Base-by-base conservation (phyloP, 257 asterid species). In the Eucommia ulmoides region DNA sequence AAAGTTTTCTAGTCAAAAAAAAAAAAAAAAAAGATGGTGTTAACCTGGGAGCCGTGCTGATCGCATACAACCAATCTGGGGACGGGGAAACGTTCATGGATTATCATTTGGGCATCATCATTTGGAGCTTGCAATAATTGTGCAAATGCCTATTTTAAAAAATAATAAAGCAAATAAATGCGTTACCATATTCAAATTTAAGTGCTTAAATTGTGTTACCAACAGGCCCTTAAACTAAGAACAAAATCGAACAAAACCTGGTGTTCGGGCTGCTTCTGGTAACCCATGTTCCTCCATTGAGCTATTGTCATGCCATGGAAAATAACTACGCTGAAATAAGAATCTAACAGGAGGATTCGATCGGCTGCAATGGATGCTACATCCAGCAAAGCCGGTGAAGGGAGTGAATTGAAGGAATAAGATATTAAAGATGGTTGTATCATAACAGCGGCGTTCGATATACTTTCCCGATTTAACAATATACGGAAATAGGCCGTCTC, bases 41-140 rank as follows among this genome's bases (percentile, higher is more conserved):
- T 58, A 50, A 89, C 98, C 98, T 89, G 98, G 38, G 98, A 91
- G 61, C 96, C 96, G 68, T 91, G 96, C 66, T 91, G 98, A 79
- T 91, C 98, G 59, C 98, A 91, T 44, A 86, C 77, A 61, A 91
- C 98, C 61, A 86, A 85, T 71, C 98, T 81, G 38, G 98, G 98
- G 20, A 73, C 83, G 41, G 98, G 98, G 67, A 86, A 91, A 33
- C 98, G 88, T 18, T 91, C 98, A 1, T 67, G 84, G 53, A 91
- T 75, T 35, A 91, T 83, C 41, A 65, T 56, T 53, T 77, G 81
- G 16, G 98, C 92, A 60, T 86, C 98, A 51, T 81, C 94, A 50
- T 79, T 86, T 20, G 98, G 96, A 68, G 82, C 92, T 77, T 79
- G 87, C 71, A 91, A 75, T 45, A 91, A 65, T 53, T 64, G 83